Conservation (phyloP, 345 rosid genomes). For the Durio zibethinus region DNA sequence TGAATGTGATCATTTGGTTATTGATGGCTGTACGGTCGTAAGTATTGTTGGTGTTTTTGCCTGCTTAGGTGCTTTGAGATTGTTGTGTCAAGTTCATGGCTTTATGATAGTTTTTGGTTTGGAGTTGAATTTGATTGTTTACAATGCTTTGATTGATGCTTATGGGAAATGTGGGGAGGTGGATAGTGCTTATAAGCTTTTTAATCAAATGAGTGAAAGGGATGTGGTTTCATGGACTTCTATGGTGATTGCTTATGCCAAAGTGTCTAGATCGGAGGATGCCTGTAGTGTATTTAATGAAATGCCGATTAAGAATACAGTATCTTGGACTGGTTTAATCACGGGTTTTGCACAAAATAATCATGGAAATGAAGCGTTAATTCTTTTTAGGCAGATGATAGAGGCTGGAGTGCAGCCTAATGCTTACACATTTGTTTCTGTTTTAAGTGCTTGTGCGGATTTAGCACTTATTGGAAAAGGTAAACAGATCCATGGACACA, state of each 20-base stretch:
- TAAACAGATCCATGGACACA: constrained; percentile 39
- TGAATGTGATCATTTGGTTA: constrained; percentile 8
- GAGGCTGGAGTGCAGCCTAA: constrained; percentile 35
- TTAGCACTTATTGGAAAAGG: constrained; percentile 41
- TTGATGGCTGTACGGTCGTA: constrained; percentile 40
- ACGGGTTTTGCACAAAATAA: constrained; percentile 37
- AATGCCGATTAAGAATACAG: constrained; percentile 35
- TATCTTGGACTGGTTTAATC: constrained; percentile 47
- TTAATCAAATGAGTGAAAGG: constrained; percentile 30
- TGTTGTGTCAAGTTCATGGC: constrained; percentile 39
- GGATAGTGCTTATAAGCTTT: constrained; percentile 21
- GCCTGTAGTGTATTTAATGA: constrained; percentile 32
- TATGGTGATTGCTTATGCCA: constrained; percentile 34
- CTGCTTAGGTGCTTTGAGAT: constrained; percentile 26
- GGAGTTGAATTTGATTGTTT: constrained; percentile 29
- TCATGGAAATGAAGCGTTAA: constrained; percentile 31
- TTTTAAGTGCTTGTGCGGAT: constrained; percentile 44
- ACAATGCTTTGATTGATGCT: constrained; percentile 43
- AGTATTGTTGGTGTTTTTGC: constrained; percentile 43
- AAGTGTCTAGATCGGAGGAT: constrained; percentile 32
- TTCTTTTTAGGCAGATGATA: constrained; percentile 35
- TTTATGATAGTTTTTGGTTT: constrained; percentile 29
- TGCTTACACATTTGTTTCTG: constrained; percentile 36
- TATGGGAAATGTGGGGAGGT: constrained; percentile 47
- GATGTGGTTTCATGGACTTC: constrained; percentile 54